Conservation (phyloP, 2,329 filamentous ascomycete species). For the Aspergillus uvarum region DNA sequence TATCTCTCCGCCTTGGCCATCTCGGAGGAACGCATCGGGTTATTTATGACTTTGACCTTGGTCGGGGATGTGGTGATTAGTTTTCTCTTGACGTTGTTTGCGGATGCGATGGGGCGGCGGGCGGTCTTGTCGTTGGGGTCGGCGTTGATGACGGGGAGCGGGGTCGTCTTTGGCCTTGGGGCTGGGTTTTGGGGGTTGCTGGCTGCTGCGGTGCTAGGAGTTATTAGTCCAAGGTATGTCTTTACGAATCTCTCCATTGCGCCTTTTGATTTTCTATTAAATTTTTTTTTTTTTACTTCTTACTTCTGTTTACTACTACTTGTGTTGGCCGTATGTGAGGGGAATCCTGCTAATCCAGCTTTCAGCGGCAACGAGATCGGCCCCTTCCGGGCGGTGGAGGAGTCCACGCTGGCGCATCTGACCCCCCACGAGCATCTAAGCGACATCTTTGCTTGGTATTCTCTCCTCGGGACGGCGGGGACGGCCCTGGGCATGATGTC, state of each 20-base stretch:
- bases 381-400: constrained; percentile 66
- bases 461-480: constrained; percentile 55
- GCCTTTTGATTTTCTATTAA: too few species aligned
- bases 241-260: too few species aligned
- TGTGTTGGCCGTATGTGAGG: background rate
- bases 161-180: constrained; percentile 53
- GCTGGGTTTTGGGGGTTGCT: constrained; percentile 62
- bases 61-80: constrained; percentile 61
- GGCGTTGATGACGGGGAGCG: constrained; percentile 58
- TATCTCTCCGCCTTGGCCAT: constrained; percentile 59
- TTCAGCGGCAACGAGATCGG: constrained; percentile 62
- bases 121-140: constrained; percentile 56
- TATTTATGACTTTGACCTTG: constrained; percentile 66
- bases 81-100: constrained; percentile 58
- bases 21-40: constrained; percentile 59
- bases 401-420: constrained; percentile 63
- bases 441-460: constrained; percentile 67
- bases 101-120: constrained; percentile 59
- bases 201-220: constrained; percentile 58
- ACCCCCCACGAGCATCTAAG: constrained; percentile 55
- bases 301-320: background rate
- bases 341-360: too few species aligned
- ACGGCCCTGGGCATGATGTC: constrained; percentile 60
- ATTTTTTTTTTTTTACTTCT: too few species aligned
- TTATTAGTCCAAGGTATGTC: constrained; percentile 56